Evolutionary conservation across 352 stramenopile species (phyloP), one percentile per base, ranked within the genome.

Genomic region (Pythium myriotylum): DNA sequence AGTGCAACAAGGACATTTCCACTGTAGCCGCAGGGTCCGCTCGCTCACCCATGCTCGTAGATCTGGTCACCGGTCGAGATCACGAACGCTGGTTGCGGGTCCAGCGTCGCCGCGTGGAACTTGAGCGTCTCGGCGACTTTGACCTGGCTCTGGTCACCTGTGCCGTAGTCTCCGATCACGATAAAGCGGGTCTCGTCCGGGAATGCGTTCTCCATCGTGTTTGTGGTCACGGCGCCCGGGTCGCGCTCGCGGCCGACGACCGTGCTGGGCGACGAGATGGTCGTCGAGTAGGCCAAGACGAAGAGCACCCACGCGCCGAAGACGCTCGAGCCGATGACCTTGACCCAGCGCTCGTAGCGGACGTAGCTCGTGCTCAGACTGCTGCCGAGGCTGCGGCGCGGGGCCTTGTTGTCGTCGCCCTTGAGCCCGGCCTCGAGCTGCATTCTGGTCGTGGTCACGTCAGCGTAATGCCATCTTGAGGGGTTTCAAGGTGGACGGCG

Each of bases 41-140:
- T 17, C 27, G 45, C 74, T 48, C 43, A 95, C 84, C 86, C 86
- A 53, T 92, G 80, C 17, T 89, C 79, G 56, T 95, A 95, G 60
- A 95, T 88, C 55, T 95, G 86, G 51, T 95, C 86, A 41, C 86
- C 86, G 8, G 85, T 93, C 0, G 86, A 92, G 26, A 95, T 33
- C 41, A 95, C 77, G 59, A 95, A 95, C 4, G 84, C 68, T 16
- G 84, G 82, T 17, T 72, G 65, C 8, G 84, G 85, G 19, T 89
- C 60, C 48, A 92, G 73, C 33, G 69, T 70, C 1, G 67, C 66
- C 5, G 70, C 80, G 62, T 87, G 86, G 24, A 76, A 65, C 54
- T 85, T 81, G 17, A 95, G 70, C 41, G 80, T 70, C n/a, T 76
- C 40, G 0, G 83, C 85, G 12, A 92, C 84, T 54, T 79, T 74